Evolutionary conservation across 345 rosid species (phyloP), one percentile per base, ranked within the genome.

Genomic region (Schrenkiella parvula): DNA sequence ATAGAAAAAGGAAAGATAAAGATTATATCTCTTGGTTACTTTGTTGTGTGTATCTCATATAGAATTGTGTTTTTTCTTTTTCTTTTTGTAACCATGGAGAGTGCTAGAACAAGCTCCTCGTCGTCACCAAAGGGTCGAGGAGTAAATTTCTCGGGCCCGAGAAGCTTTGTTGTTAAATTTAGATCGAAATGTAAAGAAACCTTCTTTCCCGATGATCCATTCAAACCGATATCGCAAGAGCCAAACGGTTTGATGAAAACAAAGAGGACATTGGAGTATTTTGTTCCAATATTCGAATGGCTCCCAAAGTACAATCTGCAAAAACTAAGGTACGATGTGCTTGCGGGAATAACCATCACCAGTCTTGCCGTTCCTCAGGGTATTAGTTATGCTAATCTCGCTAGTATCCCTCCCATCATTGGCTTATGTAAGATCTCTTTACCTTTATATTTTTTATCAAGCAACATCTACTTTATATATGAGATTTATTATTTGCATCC

Each of bases 361-460:
- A 83, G 88, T 69, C 92, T 93, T 15, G 97, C 98, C 15, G 89
- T 93, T 47, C 98, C 98, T 57, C 97, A 93, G 60, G 98, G 98
- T 12, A 93, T 90, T 70, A 93, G 98, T 68, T 93, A 93, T 59
- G 98, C 97, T 11, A 93, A 87, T 75, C 98, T 93, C 48, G 97
- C 85, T 9, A 32, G 72, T 7, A 7, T 93, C 62, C 92, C 97
- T 71, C 96, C 96, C 3, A 86, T 93, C 67, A 77, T 85, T 46
- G 98, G 98, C 81, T 85, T 93, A 5, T 90, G 93, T 93, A 72
- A 80, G 93, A 17, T 32, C 21, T 6, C 17, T 51, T 53, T 1
- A 21, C 14, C 2, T 41, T 61, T 43, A 3, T 64, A 6, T 13
- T 44, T 8, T 26, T 51, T 22, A 9, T 18, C 12, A 70, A 37